A percentile compares a stretch with the other conserved stretches of the same genome.
phyloP scores from a whole-genome alignment of 2,329 filamentous ascomycete species.

The Epichloe coenophiala region DNA sequence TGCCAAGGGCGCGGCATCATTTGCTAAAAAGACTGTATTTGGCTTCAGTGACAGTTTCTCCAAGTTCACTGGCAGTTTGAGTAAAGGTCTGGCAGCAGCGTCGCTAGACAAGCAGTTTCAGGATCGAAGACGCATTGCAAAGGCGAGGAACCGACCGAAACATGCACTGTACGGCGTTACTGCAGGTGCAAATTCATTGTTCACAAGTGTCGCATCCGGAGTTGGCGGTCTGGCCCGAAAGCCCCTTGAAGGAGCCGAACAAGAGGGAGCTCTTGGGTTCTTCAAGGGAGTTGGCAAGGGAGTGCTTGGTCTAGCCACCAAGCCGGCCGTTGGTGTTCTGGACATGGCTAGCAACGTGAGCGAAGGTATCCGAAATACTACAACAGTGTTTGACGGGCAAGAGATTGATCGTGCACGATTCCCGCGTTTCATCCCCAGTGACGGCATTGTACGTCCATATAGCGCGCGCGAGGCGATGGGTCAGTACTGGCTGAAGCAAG shows the following conservation, averaged over 20 bases:
- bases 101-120: conserved; percentile 98
- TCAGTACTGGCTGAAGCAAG: conserved; percentile 97
- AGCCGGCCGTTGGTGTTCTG: conserved; percentile 91
- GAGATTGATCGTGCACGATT: conserved; percentile 92
- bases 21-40: conserved; percentile 97
- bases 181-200: conserved; percentile 86
- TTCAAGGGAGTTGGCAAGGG: conserved; percentile 97
- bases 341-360: conserved; percentile 95
- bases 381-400: conserved; percentile 90
- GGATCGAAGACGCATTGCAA: conserved; percentile 84
- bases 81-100: conserved; percentile 88
- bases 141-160: conserved; percentile 86
- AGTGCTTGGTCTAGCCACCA: conserved; percentile 84
- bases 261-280: conserved; percentile 86
- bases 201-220: conserved; percentile 82
- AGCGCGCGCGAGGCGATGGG: conserved; percentile 89
- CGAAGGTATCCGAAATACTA: conserved; percentile 96
- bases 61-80: conserved; percentile 93
- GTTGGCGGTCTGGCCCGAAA: conserved; percentile 89
- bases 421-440: conserved; percentile 78
- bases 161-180: conserved; percentile 95
- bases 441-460: conserved; percentile 90
- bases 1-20: conserved; percentile 90
- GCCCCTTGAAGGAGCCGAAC: conserved; percentile 88
- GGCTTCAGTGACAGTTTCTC: conserved; percentile 95